phyloP scores from a whole-genome alignment of 139 green algal genomes.

The Gonium pectorale region DNA sequence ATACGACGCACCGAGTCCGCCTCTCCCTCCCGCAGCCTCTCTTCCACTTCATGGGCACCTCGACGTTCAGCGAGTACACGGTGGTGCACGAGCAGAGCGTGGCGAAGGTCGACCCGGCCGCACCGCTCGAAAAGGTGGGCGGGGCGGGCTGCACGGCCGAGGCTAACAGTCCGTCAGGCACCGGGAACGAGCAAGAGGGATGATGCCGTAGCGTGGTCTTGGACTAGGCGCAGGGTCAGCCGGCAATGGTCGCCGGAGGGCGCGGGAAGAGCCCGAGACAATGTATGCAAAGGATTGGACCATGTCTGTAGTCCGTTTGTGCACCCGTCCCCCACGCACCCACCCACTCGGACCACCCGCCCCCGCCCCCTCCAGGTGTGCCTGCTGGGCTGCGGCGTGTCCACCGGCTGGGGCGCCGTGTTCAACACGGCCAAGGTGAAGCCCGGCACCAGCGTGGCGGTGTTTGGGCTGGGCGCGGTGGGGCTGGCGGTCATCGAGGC shows the following conservation, averaged over 20 bases:
- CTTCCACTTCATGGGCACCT: constrained; percentile 99
- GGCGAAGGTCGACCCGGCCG: constrained; percentile 74
- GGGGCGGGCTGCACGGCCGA: too few species aligned
- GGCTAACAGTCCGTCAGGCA: too few species aligned
- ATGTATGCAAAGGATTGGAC: too few species aligned
- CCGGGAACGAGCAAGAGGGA: background rate
- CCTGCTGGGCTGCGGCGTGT: constrained; percentile 92
- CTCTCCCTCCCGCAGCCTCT: constrained; percentile 75
- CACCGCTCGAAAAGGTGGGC: constrained; percentile 80
- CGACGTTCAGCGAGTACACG: constrained; percentile 98
- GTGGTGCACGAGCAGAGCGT: constrained; percentile 94
- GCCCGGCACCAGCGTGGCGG: constrained; percentile 86
- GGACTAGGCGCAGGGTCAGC: too few species aligned
- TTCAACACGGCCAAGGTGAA: constrained; percentile 96
- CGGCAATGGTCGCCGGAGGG: too few species aligned
- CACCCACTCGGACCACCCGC: too few species aligned
- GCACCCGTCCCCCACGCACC: too few species aligned
- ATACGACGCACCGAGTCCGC: too few species aligned
- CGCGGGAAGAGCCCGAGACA: too few species aligned
- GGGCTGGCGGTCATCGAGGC: constrained; percentile 94
- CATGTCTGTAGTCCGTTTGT: too few species aligned
- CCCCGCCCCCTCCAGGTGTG: constrained; percentile 70
- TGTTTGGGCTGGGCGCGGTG: constrained; percentile 86
- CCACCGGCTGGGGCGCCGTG: constrained; percentile 94
- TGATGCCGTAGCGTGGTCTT: too few species aligned